Evolutionary conservation across 2,329 filamentous ascomycete genomes (phyloP), one percentile per base, ranked within the genome.

Genomic region (Cadophora malorum): DNA sequence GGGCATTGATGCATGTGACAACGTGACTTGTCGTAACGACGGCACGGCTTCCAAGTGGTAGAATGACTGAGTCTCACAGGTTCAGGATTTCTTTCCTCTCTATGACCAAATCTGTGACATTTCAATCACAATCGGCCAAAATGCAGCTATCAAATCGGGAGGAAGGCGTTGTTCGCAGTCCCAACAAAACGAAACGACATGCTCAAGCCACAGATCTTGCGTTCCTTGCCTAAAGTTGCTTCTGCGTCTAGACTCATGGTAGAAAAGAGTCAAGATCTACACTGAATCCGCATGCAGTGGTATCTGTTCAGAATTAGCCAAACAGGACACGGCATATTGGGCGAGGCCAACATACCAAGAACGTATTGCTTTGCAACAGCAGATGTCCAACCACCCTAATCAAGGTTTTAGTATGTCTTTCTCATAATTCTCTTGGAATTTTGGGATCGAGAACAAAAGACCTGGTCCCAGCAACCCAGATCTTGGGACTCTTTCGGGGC

Each of bases 221-320:
- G 23, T 23, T 6, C 23, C 19, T 4, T 6, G 14, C 16, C 41
- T 10, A 8, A 49, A 55, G 31, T 8, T n/a, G 5, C 7, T 33
- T 33, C 52, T 3, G 4, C 19, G 12, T 25, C 31, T 3, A 5
- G 19, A 28, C 16, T 49, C 23, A 49, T 33, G 38, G 21, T 2
- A 62, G 41, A 31, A 62, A 62, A n/a, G 41, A 62, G 41, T 62
- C 59, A 47, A 62, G 59, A 50, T 62, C 59, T 19, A 50, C 59
- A n/a, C 25, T 31, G 28, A 50, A 62, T 21, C 59, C 59, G 10
- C 59, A 62, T 33, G 45, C 59, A 47, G 41, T 62, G 25, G 59
- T 62, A 33, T 62, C 59, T 62, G 21, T 33, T 33, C 41, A 50
- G 6, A 5, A 41, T 47, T 33, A 62, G 59, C 28, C 16, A 50